Conservation (phyloP, 305 asterid species). For the Fraxinus platypoda region DNA sequence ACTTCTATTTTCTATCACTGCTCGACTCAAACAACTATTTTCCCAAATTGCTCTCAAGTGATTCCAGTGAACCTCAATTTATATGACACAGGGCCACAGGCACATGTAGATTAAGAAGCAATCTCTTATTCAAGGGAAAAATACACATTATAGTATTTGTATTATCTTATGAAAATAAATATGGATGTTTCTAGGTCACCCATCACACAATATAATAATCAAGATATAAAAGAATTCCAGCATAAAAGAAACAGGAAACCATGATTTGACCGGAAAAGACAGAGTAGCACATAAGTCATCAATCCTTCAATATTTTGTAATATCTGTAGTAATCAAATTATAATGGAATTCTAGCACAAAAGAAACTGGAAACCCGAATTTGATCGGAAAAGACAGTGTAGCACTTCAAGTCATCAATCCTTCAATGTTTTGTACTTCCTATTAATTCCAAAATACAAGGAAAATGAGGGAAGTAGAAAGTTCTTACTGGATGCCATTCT, state of each 20-base stretch:
- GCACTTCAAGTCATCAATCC: not conserved
- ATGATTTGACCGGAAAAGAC: conserved; percentile 4
- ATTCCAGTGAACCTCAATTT: not conserved
- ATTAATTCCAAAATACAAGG: conserved; percentile 12
- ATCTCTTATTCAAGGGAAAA: not conserved
- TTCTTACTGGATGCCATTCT: conserved; percentile 85
- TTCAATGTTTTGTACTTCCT: not conserved
- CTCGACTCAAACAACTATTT: not conserved
- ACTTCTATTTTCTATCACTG: not conserved
- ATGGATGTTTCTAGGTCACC: not conserved
- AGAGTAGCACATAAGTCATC: not conserved
- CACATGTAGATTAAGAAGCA: not conserved
- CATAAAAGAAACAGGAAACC: conserved; percentile 17
- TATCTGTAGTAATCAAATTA: not conserved
- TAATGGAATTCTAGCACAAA: not conserved
- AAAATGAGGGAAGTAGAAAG: conserved; percentile 24
- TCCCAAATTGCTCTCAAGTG: not conserved
- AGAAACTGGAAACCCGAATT: conserved; percentile 2
- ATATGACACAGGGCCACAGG: not conserved
- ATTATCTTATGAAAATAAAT: not conserved
- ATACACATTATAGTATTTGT: not conserved
- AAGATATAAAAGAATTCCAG: conserved; percentile 3
- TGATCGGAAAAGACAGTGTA: not conserved
- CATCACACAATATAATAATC: not conserved
- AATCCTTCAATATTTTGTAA: not conserved